These are phyloP conservation scores for Didymella pomorum DNA, from an alignment of 2,329 filamentous ascomycete genomes.

Conservation along the genomic window DNA sequence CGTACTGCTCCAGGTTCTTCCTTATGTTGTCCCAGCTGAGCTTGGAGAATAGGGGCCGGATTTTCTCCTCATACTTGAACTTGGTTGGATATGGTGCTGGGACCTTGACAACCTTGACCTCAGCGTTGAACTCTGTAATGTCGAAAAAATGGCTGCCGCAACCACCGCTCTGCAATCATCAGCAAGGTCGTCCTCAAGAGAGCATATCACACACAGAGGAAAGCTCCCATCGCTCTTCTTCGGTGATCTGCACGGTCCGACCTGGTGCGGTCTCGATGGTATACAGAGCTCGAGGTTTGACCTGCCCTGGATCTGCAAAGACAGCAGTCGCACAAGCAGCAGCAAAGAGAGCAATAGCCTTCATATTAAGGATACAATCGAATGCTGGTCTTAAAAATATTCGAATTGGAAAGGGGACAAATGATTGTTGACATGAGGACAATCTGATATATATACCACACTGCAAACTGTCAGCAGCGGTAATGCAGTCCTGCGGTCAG, in stretches of 20 bases:
- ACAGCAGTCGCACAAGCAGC: conserved; percentile 24
- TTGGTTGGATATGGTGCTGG: conserved; percentile 25
- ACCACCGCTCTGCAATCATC: conserved; percentile 21
- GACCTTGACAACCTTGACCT: conserved; percentile 22
- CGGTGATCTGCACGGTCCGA: conserved; percentile 81
- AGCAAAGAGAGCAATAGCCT: conserved; percentile 17
- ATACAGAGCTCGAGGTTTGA: conserved; percentile 57
- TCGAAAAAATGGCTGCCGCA: conserved; percentile 35
- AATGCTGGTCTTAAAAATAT: background rate
- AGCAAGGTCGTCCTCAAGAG: no score
- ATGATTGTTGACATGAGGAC: background rate
- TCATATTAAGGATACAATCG: conserved; percentile 7
- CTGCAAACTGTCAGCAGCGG: background rate
- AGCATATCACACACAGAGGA: conserved; percentile 72
- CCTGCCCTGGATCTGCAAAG: conserved; percentile 19
- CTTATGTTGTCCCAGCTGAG: conserved; percentile 31
- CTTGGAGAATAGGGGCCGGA: conserved; percentile 23
- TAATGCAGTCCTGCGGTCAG: conserved; percentile 7
- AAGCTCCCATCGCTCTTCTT: conserved; percentile 90
- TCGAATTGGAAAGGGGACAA: background rate
- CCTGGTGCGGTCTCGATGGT: conserved; percentile 82
- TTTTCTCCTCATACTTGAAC: conserved; percentile 25
- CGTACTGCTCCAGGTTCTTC: conserved; percentile 27
- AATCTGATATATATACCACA: background rate
- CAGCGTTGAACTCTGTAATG: conserved; percentile 30